Conservation (phyloP, 2,329 filamentous ascomycete genomes). For the Colletotrichum orbiculare region DNA sequence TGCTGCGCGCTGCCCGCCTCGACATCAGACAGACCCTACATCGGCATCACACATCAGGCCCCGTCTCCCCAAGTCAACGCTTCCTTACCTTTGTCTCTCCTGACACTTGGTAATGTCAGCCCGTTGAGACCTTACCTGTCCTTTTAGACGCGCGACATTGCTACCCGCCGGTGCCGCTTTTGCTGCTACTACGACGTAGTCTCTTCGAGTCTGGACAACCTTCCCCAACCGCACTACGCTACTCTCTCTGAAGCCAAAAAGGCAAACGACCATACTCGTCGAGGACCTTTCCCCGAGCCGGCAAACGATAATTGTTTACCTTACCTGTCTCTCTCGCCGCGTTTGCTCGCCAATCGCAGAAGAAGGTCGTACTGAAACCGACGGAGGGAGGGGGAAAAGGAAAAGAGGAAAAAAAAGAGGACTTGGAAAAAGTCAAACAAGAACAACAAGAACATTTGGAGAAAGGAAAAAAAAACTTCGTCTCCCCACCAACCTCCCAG, state of each 20-base stretch:
- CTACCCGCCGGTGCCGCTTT: slow-evolving; percentile 21
- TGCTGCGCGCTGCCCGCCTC: slow-evolving; percentile 34
- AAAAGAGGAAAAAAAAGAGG: not conserved
- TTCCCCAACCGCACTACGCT: slow-evolving; percentile 10
- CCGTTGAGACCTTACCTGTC: slow-evolving; percentile 9
- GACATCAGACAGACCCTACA: slow-evolving; percentile 37
- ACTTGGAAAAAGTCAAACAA: not conserved
- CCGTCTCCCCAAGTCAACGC: slow-evolving; percentile 35
- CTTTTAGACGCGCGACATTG: slow-evolving; percentile 21
- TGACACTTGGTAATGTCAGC: slow-evolving; percentile 20
- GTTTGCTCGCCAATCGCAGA: slow-evolving; percentile 4
- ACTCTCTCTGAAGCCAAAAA: not conserved
- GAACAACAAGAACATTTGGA: not conserved
- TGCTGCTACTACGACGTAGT: not conserved
- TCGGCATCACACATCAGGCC: slow-evolving; percentile 34
- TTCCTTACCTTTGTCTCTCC: slow-evolving; percentile 36
- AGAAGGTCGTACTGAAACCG: not conserved
- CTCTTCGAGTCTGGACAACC: slow-evolving; percentile 3
- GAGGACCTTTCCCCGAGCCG: not conserved
- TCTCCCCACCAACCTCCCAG: slow-evolving; percentile 4
- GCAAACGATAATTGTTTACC: not conserved
- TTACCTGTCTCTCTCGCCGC: slow-evolving; percentile 1
- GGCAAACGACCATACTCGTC: not conserved
- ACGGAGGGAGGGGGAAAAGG: not conserved
- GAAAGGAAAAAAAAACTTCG: slow-evolving; percentile 3